Evolutionary conservation across 768 basidiomycete species (phyloP), one percentile per base, ranked within the genome.

Genomic region (Dentipellis sp.): DNA sequence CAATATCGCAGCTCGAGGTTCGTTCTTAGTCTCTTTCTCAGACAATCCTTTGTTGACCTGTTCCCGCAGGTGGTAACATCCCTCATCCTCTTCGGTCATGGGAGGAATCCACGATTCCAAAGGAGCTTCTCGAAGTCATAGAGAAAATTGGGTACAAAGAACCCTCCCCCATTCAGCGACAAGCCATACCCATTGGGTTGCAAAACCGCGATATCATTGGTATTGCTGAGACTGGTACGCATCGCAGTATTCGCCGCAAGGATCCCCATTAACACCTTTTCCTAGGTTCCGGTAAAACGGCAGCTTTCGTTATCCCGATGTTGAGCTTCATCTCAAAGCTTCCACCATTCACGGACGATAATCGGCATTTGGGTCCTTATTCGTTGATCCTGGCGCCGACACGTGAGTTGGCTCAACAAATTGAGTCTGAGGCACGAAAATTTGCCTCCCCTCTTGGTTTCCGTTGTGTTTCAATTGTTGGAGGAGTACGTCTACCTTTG

Each of bases 291-390:
- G 95, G 95, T 68, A 98, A 98, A 77, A 98, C 95, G 22, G 95
- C 95, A 37, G 92, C 94, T 3, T 98, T 98, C 68, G 94, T 97
- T 58, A 95, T 98, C 53, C 95, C 95, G 37, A 97, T 98, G 94
- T 77, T 97, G 51, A 77, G 90, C 36, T 99, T 97, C 72, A 99
- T 99, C 63, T 83, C 85, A 17, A 81, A 81, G 53, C 76, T 98
- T 52, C 88, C 94, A 34, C 79, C 80, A 2, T 83, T 99, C 59
- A 84, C 83, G 39, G 97, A 99, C 65, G 94, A 97, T 46, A 98
- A 86, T 64, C 82, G 94, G 57, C 92, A 95, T 71, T 74, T 93
- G 57, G 97, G 97, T 17, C 97, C 97, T 0, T 95, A 90, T 71
- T 83, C 97, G 1, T 76, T 98, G 22, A 93, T 98, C 60, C 65